Evolutionary conservation across 164 flowering plant species (phyloP), one percentile per base, ranked within the genome.

Genomic region (Buxus sempervirens): DNA sequence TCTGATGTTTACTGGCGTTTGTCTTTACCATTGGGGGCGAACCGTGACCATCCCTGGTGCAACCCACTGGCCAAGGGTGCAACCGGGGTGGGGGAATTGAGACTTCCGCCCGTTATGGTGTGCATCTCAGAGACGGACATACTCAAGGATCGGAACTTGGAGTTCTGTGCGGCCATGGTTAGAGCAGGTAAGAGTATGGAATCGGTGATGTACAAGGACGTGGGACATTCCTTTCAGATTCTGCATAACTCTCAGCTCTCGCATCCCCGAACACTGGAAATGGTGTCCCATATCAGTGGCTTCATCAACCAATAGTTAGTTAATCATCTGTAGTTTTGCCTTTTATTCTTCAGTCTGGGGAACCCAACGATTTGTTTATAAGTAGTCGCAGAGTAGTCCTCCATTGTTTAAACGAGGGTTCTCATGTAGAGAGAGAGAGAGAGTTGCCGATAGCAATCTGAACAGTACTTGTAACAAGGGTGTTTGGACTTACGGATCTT

Each of bases 221-320:
- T 85, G 1, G 89, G 89, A 13, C 89, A 85, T 76, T 85, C 86
- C 4, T 85, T 85, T 71, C 89, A 85, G 61, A 65, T 85, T 62
- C 81, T 85, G 13, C 59, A 77, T 32, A 78, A 74, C 62, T 81
- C 80, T 66, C 78, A 70, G n/a, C 19, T 72, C 62, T 75, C 85
- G 0, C 72, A 79, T 51, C 13, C 71, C 54, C 76, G 81, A 42
- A 71, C 79, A 28, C 65, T 54, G 16, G 86, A 85, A 58, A 66
- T 85, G 79, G 72, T 82, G n/a, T 70, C 75, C 49, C 82, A 75
- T 74, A 45, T 85, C 56, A 75, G 69, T 49, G 64, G 62, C 57
- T 83, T 83, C 75, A 72, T 85, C 36, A 75, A 60, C 60, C 48
- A 36, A 22, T 74, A 51, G 54, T 20, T 16, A n/a, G n/a, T n/a